Base-by-base conservation (phyloP, 306 rosid species). In the Pyrus communis region DNA sequence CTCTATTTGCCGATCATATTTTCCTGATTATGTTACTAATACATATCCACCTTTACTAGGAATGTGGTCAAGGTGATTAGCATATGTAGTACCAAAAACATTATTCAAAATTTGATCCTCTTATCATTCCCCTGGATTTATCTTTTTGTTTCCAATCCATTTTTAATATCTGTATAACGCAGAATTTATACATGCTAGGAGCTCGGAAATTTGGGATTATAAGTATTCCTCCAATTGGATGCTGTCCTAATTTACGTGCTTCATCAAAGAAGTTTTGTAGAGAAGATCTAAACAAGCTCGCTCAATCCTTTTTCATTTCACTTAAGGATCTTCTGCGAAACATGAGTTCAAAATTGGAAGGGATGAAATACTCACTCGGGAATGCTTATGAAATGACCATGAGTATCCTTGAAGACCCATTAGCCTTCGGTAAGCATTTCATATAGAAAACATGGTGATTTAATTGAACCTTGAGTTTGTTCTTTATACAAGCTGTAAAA, bases 181-280 rank as follows among this genome's bases (percentile, higher is more conserved):
- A 89, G 93, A 80, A 45, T 4, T 70, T 89, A 8, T 83, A 82
- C 49, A 60, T 18, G 2, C 64, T 81, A 63, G 93, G 93, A 27
- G 93, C 88, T 72, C 46, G 90, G 12, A 89, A 77, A 61, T 89
- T 89, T 63, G 90, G 87, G 13, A 85, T 89, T 11, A 2, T 85
- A 42, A 22, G 87, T 21, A 62, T 85, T 71, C 62, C 87, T 43
- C 52, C 90, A 35, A 43, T 89, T 33, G 93, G 93, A 8, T 86
- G 89, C 9, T 85, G 83, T 57, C 93, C 93, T 0, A 79, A 71
- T 22, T 28, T 62, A 13, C 76, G 45, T 15, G 79, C 52, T n/a
- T 3, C 1, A 2, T 3, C 1, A 2, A 81, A 76, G 33, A 75
- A 42, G 65, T 81, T 82, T 0, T 81, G 88, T 40, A 67, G 45